These are phyloP conservation scores for Barnettozyma californica DNA, from an alignment of 805 yeast species.

Conservation along the genomic window DNA sequence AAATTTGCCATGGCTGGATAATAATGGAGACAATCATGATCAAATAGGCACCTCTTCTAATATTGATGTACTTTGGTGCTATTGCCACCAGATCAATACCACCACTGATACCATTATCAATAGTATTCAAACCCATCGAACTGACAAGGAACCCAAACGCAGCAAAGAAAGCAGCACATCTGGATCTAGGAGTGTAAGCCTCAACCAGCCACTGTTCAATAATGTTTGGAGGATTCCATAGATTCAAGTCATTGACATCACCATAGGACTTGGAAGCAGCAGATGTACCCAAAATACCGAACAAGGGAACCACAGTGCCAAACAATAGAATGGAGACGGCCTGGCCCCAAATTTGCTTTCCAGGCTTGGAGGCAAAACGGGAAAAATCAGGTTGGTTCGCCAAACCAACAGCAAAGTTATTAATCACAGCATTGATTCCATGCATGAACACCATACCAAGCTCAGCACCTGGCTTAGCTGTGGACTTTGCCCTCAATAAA, in stretches of 20 bases:
- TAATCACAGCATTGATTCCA: conserved; percentile 26
- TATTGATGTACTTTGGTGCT: conserved; percentile 51
- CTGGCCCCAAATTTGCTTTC: conserved; percentile 35
- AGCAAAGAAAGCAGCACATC: conserved; percentile 46
- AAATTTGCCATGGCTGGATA: conserved; percentile 67
- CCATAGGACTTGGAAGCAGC: conserved; percentile 37
- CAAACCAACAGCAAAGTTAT: conserved; percentile 28
- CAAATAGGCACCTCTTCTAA: conserved; percentile 57
- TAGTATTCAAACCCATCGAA: conserved; percentile 32
- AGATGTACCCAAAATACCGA: conserved; percentile 42
- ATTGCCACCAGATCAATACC: conserved; percentile 46
- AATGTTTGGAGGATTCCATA: conserved; percentile 45
- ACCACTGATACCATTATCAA: conserved; percentile 41
- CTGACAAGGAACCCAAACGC: conserved; percentile 30
- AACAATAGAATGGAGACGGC: conserved; percentile 31
- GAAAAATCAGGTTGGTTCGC: conserved; percentile 30
- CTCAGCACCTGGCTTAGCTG: conserved; percentile 24
- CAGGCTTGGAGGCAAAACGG: conserved; percentile 35
- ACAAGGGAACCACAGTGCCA: conserved; percentile 40
- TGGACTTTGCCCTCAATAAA: conserved; percentile 24
- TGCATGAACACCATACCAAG: conserved; percentile 29
- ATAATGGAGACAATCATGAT: conserved; percentile 66
- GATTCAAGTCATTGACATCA: conserved; percentile 20
- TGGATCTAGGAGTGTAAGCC: conserved; percentile 31
- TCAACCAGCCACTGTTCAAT: conserved; percentile 36